phyloP scores from a whole-genome alignment of 1,284 basidiomycete species.

The Bjerkandera adusta region DNA sequence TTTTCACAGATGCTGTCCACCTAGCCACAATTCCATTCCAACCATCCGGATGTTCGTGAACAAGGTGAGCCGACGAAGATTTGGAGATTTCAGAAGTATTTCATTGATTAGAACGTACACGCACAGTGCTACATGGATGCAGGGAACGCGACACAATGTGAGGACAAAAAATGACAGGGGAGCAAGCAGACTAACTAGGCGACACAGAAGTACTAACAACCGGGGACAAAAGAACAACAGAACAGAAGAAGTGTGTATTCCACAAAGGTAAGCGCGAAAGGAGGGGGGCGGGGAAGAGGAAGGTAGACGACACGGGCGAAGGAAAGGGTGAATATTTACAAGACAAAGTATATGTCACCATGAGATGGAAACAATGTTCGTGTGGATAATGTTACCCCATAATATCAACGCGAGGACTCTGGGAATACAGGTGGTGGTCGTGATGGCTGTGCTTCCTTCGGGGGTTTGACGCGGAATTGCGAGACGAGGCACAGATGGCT shows the following conservation, averaged over 20 bases:
- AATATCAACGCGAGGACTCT: conserved; percentile 31
- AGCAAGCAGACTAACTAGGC: conserved; percentile 24
- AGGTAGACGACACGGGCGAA: conserved; percentile 6
- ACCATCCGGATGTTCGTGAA: too few species aligned
- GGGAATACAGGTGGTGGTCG: conserved; percentile 38
- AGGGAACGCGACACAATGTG: conserved; percentile 30
- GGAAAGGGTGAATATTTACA: conserved; percentile 2
- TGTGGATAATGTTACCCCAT: conserved; percentile 21
- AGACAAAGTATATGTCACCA: conserved; percentile 2
- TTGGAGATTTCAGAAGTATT: conserved; percentile 26
- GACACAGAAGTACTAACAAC: too few species aligned
- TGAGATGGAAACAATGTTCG: conserved; percentile 9
- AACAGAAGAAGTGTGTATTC: conserved; percentile 6
- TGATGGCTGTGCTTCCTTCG: conserved; percentile 39
- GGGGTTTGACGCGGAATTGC: conserved; percentile 76
- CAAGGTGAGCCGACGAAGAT: neutral
- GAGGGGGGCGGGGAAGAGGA: conserved; percentile 6
- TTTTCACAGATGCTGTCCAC: too few species aligned
- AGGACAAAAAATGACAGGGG: conserved; percentile 14
- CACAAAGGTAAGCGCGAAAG: conserved; percentile 13
- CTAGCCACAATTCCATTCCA: too few species aligned
- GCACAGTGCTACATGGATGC: conserved; percentile 39
- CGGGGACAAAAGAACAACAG: conserved; percentile 9
- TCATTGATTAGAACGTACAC: conserved; percentile 36
- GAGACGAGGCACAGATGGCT: conserved; percentile 68